Evolutionary conservation across 371 early-diverging fungal genomes (phyloP).

Genomic region (Nosema bombycis): DNA sequence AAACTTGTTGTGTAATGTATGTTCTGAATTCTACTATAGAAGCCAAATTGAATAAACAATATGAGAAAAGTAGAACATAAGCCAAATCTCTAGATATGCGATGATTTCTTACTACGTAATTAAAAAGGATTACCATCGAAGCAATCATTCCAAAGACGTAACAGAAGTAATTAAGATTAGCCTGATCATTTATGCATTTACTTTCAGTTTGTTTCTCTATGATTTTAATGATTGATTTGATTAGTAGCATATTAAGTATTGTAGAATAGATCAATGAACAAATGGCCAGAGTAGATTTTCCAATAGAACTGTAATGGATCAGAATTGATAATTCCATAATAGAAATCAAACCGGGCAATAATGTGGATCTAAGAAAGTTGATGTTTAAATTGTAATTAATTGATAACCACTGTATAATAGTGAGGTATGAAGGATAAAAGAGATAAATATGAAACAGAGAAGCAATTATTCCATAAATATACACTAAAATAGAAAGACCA

Average conservation of each 20-base stretch:
- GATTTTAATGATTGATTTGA: conserved; percentile 4
- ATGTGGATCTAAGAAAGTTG: background rate
- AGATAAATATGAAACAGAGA: background rate
- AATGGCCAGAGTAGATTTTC: background rate
- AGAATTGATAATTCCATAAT: background rate
- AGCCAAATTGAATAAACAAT: conserved; percentile 15
- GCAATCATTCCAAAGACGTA: conserved; percentile 16
- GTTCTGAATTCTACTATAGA: conserved; percentile 24
- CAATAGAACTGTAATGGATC: background rate
- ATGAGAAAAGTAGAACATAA: conserved; percentile 18
- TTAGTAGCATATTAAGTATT: conserved; percentile 13
- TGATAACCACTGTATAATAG: background rate
- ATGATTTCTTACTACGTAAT: conserved; percentile 33
- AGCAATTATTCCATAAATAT: conserved; percentile 1
- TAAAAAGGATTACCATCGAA: conserved; percentile 23
- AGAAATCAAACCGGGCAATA: background rate
- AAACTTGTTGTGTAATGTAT: conserved; percentile 18
- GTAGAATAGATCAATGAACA: conserved; percentile 28
- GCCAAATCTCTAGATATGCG: conserved; percentile 31
- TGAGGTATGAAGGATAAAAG: background rate
- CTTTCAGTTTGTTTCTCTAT: background rate
- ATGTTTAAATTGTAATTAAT: background rate
- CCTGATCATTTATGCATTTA: background rate
- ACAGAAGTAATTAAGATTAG: conserved; percentile 6
- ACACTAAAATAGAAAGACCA: background rate